Conservation (phyloP, 1,284 basidiomycete genomes). For the Ustilago curta region DNA sequence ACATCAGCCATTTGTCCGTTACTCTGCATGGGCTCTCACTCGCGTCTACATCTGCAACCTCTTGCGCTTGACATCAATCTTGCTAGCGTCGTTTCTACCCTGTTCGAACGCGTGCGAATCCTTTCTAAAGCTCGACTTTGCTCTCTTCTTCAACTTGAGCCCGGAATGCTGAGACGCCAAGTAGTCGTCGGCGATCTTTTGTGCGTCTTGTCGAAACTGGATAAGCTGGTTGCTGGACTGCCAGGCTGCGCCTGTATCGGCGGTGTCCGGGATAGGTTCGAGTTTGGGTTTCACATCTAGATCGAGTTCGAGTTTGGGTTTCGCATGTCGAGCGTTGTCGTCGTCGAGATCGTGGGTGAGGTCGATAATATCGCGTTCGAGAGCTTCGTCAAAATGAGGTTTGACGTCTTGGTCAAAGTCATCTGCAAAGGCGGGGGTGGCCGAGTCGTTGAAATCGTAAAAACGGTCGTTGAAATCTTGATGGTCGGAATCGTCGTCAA, state of each 20-base stretch:
- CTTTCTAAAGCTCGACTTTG: slow-evolving; percentile 30
- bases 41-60: slow-evolving; percentile 31
- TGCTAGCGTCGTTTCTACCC: slow-evolving; percentile 39
- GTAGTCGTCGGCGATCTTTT: slow-evolving; percentile 53
- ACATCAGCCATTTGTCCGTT: neutral
- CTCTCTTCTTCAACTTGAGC: slow-evolving; percentile 43
- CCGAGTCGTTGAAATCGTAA: slow-evolving; percentile 11
- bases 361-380: slow-evolving; percentile 21
- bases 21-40: neutral
- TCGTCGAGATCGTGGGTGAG: slow-evolving; percentile 16
- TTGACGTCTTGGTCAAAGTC: slow-evolving; percentile 28
- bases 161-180: slow-evolving; percentile 30
- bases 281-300: slow-evolving; percentile 19
- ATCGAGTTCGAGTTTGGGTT: slow-evolving; percentile 25
- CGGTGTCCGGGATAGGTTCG: neutral
- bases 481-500: slow-evolving; percentile 15
- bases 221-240: slow-evolving; percentile 43
- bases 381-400: slow-evolving; percentile 29
- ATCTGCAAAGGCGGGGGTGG: neutral
- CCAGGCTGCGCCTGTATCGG: slow-evolving; percentile 31
- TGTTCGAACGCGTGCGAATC: slow-evolving; percentile 41
- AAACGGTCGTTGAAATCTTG: slow-evolving; percentile 21
- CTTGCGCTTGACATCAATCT: slow-evolving; percentile 55
- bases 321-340: slow-evolving; percentile 8
- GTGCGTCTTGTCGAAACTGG: slow-evolving; percentile 47